phyloP scores from a whole-genome alignment of 2,329 filamentous ascomycete genomes.

The Xylariaceae sp. region DNA sequence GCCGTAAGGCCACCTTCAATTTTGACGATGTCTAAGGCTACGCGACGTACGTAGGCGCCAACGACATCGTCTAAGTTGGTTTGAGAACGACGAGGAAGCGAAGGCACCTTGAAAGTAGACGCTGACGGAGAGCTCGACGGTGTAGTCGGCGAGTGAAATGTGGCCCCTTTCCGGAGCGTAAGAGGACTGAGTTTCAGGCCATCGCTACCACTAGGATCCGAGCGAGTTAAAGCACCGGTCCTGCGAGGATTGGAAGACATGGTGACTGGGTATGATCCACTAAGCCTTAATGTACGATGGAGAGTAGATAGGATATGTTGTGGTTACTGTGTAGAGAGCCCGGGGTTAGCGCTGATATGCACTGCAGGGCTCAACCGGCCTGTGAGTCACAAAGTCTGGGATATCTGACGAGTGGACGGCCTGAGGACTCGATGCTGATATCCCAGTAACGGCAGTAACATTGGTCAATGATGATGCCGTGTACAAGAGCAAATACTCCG shows the following conservation, averaged over 20 bases:
- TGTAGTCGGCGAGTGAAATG: constrained; percentile 54
- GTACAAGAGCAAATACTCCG: constrained; percentile 1
- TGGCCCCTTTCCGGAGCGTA: constrained; percentile 66
- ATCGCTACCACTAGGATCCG: constrained; percentile 39
- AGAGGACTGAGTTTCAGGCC: constrained; percentile 49
- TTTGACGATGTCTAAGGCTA: constrained; percentile 60
- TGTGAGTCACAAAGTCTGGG: constrained; percentile 34
- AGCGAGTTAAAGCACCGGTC: constrained; percentile 40
- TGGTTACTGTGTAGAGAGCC: constrained; percentile 28
- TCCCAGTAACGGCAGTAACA: constrained; percentile 26
- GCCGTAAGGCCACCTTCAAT: constrained; percentile 60
- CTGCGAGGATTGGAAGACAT: constrained; percentile 50
- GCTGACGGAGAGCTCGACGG: constrained; percentile 35
- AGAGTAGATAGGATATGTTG: constrained; percentile 19
- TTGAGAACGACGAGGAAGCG: constrained; percentile 61
- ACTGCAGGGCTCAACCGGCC: constrained; percentile 27
- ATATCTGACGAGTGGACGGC: constrained; percentile 27
- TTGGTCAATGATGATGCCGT: constrained; percentile 29
- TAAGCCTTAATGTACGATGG: constrained; percentile 19
- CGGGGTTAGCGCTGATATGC: constrained; percentile 32
- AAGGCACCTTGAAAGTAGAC: constrained; percentile 45
- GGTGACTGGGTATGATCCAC: constrained; percentile 33
- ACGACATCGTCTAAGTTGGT: constrained; percentile 69
- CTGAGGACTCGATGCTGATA: constrained; percentile 26
- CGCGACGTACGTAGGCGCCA: constrained; percentile 64